Evolutionary conservation across 192 early-diverging fungal species (phyloP), one percentile per base, ranked within the genome.

Genomic region (Kickxella alabastrina): DNA sequence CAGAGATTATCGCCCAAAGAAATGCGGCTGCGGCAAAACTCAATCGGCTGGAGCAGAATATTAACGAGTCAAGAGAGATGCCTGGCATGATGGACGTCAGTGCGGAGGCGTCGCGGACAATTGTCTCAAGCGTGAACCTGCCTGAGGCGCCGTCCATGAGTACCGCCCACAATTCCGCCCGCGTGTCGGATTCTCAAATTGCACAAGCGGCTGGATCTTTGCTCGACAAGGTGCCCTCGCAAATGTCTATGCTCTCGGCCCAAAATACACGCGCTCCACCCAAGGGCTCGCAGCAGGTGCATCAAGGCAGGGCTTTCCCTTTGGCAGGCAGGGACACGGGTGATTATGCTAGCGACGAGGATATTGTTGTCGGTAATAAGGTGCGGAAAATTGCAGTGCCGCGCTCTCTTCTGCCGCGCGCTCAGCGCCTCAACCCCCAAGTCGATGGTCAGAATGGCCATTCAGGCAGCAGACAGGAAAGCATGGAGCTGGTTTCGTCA

Each of bases 1-100:
- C 71, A 4, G 65, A 67, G 53, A 17, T 62, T 18, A 18, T 49
- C 32, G 51, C 59, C 3, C 54, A 54, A 32, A 54, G 56, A 6
- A 41, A 47, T 14, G 54, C 54, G 12, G 48, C 52, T 24, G 44
- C 45, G 3, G 41, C 41, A 5, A 21, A 15, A 0, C 18, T 21
- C 17, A 15, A 27, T 27, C 31, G 12, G 6, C 12, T 32, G 31
- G 12, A 8, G 31, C 47, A 36, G 0, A 49, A 32, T 28, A 37
- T 5, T 2, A 36, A 31, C 43, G 54, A 36, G 17, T 65, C 62
- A 29, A 54, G 62, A 22, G 62, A 60, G 37, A 34, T 73, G 40
- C 62, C 58, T 0, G 67, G 32, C 17, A 70, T 70, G 67, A 19
- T 56, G 27, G 67, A 70, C 29, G 52, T 49, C 36, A 70, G 67